Evolutionary conservation across 371 early-diverging fungal genomes (phyloP).

Genomic region (Circinella umbellata): DNA sequence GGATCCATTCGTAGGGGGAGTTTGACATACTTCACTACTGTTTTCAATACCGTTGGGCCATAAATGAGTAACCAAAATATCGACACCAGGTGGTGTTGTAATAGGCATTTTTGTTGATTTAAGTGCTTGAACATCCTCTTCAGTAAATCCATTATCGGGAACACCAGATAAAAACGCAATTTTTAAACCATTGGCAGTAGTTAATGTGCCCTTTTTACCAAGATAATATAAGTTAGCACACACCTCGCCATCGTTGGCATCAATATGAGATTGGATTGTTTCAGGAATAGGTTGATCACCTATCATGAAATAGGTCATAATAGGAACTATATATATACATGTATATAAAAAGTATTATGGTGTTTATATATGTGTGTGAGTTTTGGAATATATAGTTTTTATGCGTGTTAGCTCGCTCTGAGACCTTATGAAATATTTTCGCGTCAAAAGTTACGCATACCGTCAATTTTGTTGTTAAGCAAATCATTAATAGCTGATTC

Average conservation of each 20-base stretch:
- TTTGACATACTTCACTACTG: constrained; percentile 13
- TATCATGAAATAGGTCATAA: constrained; percentile 77
- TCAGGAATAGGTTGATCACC: constrained; percentile 69
- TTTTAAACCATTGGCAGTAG: constrained; percentile 73
- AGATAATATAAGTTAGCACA: constrained; percentile 77
- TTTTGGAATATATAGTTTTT: background rate
- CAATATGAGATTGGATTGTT: constrained; percentile 55
- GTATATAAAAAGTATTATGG: too few relatives aligned
- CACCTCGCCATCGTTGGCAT: constrained; percentile 71
- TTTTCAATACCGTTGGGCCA: constrained; percentile 72
- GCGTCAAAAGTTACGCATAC: constrained; percentile 32
- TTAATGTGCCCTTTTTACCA: constrained; percentile 71
- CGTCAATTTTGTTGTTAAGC: constrained; percentile 58
- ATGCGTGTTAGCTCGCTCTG: too few relatives aligned
- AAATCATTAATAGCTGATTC: constrained; percentile 57
- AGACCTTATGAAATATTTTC: too few relatives aligned
- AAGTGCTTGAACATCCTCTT: constrained; percentile 31
- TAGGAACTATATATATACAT: constrained; percentile 57
- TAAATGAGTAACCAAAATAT: constrained; percentile 81
- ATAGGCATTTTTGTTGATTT: constrained; percentile 30
- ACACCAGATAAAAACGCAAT: constrained; percentile 78
- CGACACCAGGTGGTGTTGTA: constrained; percentile 63
- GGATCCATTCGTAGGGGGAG: constrained; percentile 18
- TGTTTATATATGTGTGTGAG: too few relatives aligned
- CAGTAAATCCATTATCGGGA: constrained; percentile 4